These are phyloP conservation scores for Allium cepa DNA, from an alignment of 106 monocot genomes.

Conservation along the genomic window DNA sequence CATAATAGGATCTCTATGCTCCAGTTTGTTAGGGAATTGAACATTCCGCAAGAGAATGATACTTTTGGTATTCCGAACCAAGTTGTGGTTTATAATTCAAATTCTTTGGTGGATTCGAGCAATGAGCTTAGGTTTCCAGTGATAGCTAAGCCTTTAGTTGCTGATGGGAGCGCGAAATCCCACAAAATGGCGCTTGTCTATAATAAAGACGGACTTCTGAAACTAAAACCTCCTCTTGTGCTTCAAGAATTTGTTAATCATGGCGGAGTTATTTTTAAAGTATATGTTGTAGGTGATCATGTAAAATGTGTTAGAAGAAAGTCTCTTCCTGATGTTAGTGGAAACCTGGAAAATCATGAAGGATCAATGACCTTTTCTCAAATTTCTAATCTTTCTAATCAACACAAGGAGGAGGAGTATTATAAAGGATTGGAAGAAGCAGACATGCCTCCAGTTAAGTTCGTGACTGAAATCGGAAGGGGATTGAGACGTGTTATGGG, in stretches of 20 bases:
- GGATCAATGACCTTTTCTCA: conserved; percentile 51
- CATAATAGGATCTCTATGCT: conserved; percentile 73
- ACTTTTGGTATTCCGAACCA: conserved; percentile 59
- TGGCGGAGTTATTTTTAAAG: conserved; percentile 72
- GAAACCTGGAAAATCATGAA: conserved; percentile 24
- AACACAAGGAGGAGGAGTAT: conserved; percentile 16
- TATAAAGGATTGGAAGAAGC: conserved; percentile 29
- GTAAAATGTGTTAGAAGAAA: conserved; percentile 63
- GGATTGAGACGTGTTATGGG: conserved; percentile 42
- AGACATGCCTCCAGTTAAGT: conserved; percentile 39
- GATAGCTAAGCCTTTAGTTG: conserved; percentile 62
- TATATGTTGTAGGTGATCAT: conserved; percentile 61
- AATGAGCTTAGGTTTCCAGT: conserved; percentile 36
- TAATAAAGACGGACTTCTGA: conserved; percentile 27
- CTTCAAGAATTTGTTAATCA: conserved; percentile 75
- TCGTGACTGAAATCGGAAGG: conserved; percentile 37
- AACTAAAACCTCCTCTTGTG: conserved; percentile 59
- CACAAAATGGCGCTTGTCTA: conserved; percentile 61
- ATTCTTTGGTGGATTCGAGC: conserved; percentile 16
- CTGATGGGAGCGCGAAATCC: conserved; percentile 54
- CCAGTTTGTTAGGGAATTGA: conserved; percentile 43
- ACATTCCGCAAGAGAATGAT: conserved; percentile 19
- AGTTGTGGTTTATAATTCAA: conserved; percentile 43
- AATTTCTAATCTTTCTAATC: conserved; percentile 41
- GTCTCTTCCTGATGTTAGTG: conserved; percentile 56